Evolutionary conservation across 2,329 filamentous ascomycete genomes (phyloP).

Genomic region (Rhinocladiella mackenziei): DNA sequence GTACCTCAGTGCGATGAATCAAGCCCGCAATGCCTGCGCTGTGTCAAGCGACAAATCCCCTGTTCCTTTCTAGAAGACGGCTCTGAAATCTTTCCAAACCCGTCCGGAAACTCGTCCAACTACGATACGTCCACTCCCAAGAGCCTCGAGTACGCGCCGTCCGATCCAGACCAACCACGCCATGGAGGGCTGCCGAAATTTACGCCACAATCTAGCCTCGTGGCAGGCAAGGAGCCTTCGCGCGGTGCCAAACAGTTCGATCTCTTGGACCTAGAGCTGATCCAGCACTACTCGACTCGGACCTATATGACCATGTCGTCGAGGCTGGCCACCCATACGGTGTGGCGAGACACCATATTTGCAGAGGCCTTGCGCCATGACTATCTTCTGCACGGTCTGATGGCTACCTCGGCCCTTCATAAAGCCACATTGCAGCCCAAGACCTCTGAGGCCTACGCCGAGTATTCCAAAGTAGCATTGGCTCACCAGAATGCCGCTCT

Average conservation of each 20-base stretch:
- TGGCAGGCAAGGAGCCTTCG: neutral
- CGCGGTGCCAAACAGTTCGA: constrained; percentile 21
- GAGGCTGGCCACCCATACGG: constrained; percentile 29
- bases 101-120: constrained; percentile 11
- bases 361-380: constrained; percentile 39
- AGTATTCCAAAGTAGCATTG: constrained; percentile 29
- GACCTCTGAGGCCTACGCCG: constrained; percentile 25
- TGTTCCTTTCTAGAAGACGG: constrained; percentile 28
- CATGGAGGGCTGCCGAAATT: constrained; percentile 5
- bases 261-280: constrained; percentile 43
- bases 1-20: constrained; percentile 29
- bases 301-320: constrained; percentile 34
- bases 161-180: constrained; percentile 14
- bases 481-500: constrained; percentile 29
- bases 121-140: constrained; percentile 22
- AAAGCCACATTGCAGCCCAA: constrained; percentile 34
- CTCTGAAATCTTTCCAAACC: constrained; percentile 19
- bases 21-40: constrained; percentile 29
- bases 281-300: constrained; percentile 43
- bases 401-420: constrained; percentile 41
- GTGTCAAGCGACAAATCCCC: constrained; percentile 28
- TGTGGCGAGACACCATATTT: constrained; percentile 42
- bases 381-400: constrained; percentile 42
- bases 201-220: constrained; percentile 4
- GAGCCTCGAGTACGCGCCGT: constrained; percentile 18